Evolutionary conservation across 2,329 filamentous ascomycete genomes (phyloP), one percentile per base, ranked within the genome.

Genomic region (Gliomastix tumulicola): DNA sequence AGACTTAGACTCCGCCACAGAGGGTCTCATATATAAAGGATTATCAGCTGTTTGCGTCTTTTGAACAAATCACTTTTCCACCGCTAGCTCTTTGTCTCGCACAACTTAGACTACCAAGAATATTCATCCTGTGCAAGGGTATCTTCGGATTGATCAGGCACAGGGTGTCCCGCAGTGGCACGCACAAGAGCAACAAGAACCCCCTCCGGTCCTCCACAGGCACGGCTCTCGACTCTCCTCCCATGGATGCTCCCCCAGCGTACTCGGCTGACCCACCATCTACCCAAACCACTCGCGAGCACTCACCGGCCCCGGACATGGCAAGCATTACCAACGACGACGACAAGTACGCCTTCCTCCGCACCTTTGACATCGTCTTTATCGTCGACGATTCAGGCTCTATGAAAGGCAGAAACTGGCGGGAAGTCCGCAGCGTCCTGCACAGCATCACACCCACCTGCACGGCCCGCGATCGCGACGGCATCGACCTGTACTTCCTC

Each of bases 371-470:
- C 62, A 96, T 88, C 22, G 63, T 90, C 38, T 89, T 97, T 56
- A 63, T 97, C 2, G 87, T 97, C 53, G 90, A 97, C 54, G 90
- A 97, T 65, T 88, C 82, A n/a, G 77, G 79, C 5, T 89, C 83
- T 48, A 97, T 97, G 90, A 86, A 83, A 13, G 54, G 65, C 15
- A n/a, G n/a, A n/a, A 74, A 71, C 17, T 97, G 90, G 90, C 58
- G 63, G 11, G 85, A 96, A 57, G 85, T 86, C 1, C 63, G 71
- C 20, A 65, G 72, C 8, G 86, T 84, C 2, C 73, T 97, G 3
- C 63, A 71, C 21, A 69, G 77, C 33, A 88, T 97, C 50, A 75
- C 87, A 0, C 87, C 87, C 1, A 83, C 95, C 50, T 94, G 89
- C 62, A 85, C 86, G 2, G 56, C 67, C 5, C 80, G 84, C 56